phyloP scores from a whole-genome alignment of 2,329 filamentous ascomycete species.

The Fusarium burgessii region DNA sequence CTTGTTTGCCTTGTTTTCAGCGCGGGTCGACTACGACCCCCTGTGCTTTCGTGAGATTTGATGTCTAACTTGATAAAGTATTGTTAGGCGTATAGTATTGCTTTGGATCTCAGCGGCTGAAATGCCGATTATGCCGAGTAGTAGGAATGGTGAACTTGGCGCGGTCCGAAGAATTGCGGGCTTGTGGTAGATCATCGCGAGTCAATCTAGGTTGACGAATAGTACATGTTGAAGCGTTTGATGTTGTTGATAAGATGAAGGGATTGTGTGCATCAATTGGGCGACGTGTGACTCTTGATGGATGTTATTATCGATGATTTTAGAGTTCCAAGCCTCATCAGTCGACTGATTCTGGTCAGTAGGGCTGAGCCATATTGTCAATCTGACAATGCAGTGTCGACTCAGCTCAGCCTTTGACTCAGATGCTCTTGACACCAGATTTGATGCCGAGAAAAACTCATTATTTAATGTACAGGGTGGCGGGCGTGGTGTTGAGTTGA shows the following conservation, averaged over 20 bases:
- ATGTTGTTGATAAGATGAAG: rapidly evolving
- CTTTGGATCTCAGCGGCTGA: background rate
- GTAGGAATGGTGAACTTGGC: background rate
- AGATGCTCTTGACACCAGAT: background rate
- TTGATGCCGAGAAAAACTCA: background rate
- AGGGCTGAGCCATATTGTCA: background rate
- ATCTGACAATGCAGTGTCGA: background rate
- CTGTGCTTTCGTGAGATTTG: conserved; percentile 3
- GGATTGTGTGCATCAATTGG: background rate
- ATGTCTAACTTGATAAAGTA: background rate
- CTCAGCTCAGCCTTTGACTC: background rate
- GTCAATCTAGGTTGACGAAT: background rate
- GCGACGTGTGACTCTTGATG: rapidly evolving
- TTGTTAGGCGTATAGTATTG: background rate
- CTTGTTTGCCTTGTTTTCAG: background rate
- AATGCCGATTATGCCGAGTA: background rate
- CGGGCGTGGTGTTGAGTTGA: background rate
- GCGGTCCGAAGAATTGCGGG: background rate
- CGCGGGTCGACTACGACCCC: conserved; percentile 1
- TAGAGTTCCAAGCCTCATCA: background rate
- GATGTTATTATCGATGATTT: background rate
- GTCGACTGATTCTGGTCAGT: rapidly evolving
- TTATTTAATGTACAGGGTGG: background rate
- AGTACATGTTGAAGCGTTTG: background rate
- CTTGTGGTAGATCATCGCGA: background rate